Percentiles rank a stretch among this genome's conserved stretches.
These are phyloP conservation scores for Macrophomina tecta DNA, from an alignment of 2,329 filamentous ascomycete species.

Conservation along the genomic window DNA sequence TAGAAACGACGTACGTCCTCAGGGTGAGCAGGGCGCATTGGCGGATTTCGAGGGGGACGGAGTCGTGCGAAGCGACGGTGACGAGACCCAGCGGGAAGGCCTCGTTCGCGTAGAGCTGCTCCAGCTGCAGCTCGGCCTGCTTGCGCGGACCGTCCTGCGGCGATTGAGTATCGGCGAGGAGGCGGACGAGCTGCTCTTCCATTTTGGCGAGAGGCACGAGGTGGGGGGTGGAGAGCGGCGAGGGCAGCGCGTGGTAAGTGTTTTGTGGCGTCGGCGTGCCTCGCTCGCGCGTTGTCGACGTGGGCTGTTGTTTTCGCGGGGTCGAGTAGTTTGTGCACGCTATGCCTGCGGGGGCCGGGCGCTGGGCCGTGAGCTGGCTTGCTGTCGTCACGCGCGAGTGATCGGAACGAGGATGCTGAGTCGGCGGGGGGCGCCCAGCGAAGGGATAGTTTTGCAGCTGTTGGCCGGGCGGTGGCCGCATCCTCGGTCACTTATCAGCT, in stretches of 20 bases:
- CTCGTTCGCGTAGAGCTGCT: conserved; percentile 69
- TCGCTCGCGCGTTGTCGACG: conserved; percentile 31
- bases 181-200: conserved; percentile 90
- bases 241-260: conserved; percentile 6
- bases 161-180: conserved; percentile 86
- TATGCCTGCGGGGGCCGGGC: neutral
- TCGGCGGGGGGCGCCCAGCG: neutral
- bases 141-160: conserved; percentile 77
- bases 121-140: conserved; percentile 83
- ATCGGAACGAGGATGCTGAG: conserved; percentile 24
- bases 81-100: conserved; percentile 81
- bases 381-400: conserved; percentile 18
- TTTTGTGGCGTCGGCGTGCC: conserved; percentile 16
- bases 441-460: neutral
- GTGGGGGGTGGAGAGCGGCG: neutral
- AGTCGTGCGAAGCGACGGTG: conserved; percentile 78
- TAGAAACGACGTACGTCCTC: conserved; percentile 80
- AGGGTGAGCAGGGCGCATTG: conserved; percentile 82
- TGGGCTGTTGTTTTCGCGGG: conserved; percentile 24
- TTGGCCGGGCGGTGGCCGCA: neutral
- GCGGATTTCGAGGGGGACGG: conserved; percentile 75
- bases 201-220: conserved; percentile 53
- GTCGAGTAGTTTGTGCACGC: conserved; percentile 7
- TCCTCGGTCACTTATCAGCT: neutral
- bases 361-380: conserved; percentile 8